These are phyloP conservation scores for Phoenix dactylifera DNA, from an alignment of 176 grass and related monocot genomes.

Conservation along the genomic window DNA sequence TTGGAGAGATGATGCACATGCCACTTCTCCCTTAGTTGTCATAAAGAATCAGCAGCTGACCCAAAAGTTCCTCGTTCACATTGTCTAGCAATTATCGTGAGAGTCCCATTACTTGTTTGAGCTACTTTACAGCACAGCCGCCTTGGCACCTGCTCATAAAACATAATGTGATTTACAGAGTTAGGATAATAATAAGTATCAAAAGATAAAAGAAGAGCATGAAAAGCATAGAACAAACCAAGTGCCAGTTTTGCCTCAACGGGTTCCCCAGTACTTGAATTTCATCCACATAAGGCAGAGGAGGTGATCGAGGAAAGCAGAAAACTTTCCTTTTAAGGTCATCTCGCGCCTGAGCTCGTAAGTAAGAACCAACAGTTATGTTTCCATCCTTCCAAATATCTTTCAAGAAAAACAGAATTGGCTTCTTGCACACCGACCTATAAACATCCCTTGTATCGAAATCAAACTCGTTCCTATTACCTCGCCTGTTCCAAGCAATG, in stretches of 20 bases:
- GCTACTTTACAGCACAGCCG: conserved; percentile 58
- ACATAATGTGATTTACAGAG: too few relatives aligned
- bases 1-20: conserved; percentile 35
- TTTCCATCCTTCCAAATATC: conserved; percentile 65
- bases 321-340: conserved; percentile 90
- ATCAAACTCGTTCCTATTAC: conserved; percentile 67
- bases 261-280: conserved; percentile 60
- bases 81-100: conserved; percentile 66
- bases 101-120: conserved; percentile 55
- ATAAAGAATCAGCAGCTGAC: conserved; percentile 75
- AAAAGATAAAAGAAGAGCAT: neutral
- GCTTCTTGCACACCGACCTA: conserved; percentile 86
- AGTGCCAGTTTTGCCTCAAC: conserved; percentile 85
- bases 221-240: conserved; percentile 47
- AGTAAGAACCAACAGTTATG: conserved; percentile 54
- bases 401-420: conserved; percentile 75
- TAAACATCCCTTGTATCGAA: conserved; percentile 86
- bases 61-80: conserved; percentile 61
- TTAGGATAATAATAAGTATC: too few relatives aligned
- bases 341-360: conserved; percentile 43
- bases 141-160: conserved; percentile 60
- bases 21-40: conserved; percentile 30
- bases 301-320: conserved; percentile 67
- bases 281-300: conserved; percentile 58
- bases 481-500: conserved; percentile 63